Percentiles rank a stretch among this genome's conserved stretches.
These are phyloP conservation scores for Onygenales sp. DNA, from an alignment of 2,329 filamentous ascomycete genomes.

Conservation along the genomic window DNA sequence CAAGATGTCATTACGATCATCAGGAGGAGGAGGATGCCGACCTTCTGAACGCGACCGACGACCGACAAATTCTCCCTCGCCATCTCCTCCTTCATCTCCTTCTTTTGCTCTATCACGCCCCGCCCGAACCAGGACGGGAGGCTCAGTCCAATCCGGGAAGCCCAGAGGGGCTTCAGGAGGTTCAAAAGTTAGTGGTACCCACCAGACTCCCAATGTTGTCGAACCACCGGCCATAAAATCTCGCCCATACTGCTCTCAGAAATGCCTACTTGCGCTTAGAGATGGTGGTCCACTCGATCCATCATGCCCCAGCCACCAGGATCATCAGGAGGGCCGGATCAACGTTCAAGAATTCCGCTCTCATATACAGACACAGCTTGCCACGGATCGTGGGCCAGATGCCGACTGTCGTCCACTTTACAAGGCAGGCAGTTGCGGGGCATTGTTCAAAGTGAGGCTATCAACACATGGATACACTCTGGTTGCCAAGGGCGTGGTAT, in stretches of 20 bases:
- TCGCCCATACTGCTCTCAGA: slow-evolving; percentile 6
- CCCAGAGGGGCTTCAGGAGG: neutral
- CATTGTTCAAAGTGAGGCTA: slow-evolving; percentile 5
- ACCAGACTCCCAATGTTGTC: neutral
- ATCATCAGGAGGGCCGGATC: neutral
- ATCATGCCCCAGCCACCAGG: slow-evolving; percentile 3
- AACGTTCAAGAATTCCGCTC: neutral
- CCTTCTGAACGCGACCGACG: neutral
- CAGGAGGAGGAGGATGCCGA: neutral
- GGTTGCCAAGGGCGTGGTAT: slow-evolving; percentile 1
- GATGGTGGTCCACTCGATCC: slow-evolving; percentile 1
- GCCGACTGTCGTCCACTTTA: slow-evolving; percentile 6
- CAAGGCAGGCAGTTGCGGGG: slow-evolving; percentile 4
- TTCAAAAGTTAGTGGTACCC: neutral
- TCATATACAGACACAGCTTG: slow-evolving; percentile 4
- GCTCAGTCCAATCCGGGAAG: neutral
- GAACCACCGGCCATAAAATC: neutral
- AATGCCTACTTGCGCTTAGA: slow-evolving; percentile 5
- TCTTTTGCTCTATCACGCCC: neutral
- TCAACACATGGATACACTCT: slow-evolving; percentile 6
- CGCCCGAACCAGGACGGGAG: neutral
- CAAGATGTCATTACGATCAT: slow-evolving; percentile 1
- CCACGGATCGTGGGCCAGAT: slow-evolving; percentile 2
- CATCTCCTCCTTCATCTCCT: slow-evolving; percentile 2
- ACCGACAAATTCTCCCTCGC: neutral